Evolutionary conservation across 768 basidiomycete species (phyloP).

Genomic region (Calocera viscosa): DNA sequence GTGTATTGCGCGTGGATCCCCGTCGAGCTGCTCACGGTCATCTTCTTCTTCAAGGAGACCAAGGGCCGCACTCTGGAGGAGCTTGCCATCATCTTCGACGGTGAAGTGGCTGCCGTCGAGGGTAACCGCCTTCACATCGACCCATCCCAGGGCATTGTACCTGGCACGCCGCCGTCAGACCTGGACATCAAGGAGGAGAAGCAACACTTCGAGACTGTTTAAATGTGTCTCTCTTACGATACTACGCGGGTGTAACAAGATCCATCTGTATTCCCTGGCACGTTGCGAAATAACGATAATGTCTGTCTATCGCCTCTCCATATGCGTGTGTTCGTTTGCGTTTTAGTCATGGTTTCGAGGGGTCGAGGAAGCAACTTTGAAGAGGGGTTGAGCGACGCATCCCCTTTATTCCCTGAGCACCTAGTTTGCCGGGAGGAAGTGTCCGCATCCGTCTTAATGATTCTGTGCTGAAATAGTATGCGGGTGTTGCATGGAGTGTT

Average conservation of each 20-base stretch:
- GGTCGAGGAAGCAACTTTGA: not conserved
- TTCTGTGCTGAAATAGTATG: too few species aligned
- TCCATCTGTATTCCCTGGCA: not conserved
- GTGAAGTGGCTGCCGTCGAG: conserved; percentile 38
- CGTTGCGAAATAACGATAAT: not conserved
- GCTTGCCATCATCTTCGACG: conserved; percentile 59
- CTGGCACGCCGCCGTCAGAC: not conserved
- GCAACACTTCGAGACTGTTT: not conserved
- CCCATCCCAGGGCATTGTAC: not conserved
- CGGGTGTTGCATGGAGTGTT: too few species aligned
- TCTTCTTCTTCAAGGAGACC: conserved; percentile 53
- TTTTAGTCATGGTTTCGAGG: not conserved
- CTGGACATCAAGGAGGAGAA: conserved; percentile 2
- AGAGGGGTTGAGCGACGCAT: not conserved
- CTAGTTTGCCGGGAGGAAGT: too few species aligned
- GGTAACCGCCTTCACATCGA: not conserved
- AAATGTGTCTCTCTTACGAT: not conserved
- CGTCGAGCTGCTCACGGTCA: conserved; percentile 45
- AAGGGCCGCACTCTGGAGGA: conserved; percentile 43
- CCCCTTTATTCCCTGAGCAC: too few species aligned
- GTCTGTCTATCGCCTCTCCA: not conserved
- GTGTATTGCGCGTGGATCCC: conserved; percentile 37
- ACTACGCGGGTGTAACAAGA: not conserved
- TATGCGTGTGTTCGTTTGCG: not conserved
- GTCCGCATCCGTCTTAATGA: too few species aligned